These are phyloP conservation scores for Primulina eburnea DNA, from an alignment of 257 asterid genomes.

Conservation along the genomic window DNA sequence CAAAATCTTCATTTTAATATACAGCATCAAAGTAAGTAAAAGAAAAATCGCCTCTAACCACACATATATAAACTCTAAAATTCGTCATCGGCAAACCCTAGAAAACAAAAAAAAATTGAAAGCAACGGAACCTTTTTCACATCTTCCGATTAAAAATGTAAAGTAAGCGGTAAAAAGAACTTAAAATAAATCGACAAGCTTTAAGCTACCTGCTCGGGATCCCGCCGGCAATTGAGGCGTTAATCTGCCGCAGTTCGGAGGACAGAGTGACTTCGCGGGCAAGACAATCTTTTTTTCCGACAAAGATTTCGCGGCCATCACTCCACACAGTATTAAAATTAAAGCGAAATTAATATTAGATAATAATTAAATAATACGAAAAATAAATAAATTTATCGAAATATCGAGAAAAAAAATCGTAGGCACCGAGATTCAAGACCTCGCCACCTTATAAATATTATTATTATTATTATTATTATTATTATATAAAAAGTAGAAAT, in stretches of 20 bases:
- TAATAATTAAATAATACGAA: no score
- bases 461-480: no score
- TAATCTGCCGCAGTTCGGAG: not conserved
- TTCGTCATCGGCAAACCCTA: not conserved
- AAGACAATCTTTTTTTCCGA: not conserved
- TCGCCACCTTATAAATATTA: no score
- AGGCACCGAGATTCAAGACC: no score
- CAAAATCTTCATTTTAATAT: not conserved
- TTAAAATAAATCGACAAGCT: not conserved
- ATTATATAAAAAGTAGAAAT: no score
- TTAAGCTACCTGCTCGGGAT: not conserved
- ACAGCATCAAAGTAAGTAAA: not conserved
- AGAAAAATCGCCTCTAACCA: not conserved
- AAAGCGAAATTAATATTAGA: no score
- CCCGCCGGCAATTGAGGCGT: not conserved
- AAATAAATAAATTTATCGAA: no score
- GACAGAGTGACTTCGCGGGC: not conserved
- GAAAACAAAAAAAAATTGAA: not conserved
- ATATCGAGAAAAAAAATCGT: no score
- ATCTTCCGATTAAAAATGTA: not conserved
- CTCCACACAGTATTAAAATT: not conserved
- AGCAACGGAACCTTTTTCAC: not conserved
- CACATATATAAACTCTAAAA: not conserved
- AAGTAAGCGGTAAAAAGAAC: not conserved
- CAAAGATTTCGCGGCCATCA: not conserved